phyloP scores from a whole-genome alignment of 2,329 filamentous ascomycete species.

The Venturia effusa region DNA sequence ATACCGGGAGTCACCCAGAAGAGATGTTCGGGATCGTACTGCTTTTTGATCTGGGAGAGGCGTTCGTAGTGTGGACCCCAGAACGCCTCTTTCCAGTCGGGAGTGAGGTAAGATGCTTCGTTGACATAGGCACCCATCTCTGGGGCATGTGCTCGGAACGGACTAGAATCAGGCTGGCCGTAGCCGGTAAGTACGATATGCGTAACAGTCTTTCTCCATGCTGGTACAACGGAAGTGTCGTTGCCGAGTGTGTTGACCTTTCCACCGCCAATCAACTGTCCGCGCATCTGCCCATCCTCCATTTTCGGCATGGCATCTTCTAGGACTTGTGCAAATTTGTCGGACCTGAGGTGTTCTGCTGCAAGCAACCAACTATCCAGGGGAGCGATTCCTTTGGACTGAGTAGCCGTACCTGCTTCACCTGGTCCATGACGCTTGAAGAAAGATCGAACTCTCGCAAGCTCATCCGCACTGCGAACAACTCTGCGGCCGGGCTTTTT shows the following conservation, averaged over 20 bases:
- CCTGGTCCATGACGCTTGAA: slow-evolving; percentile 6
- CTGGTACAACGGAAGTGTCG: slow-evolving; percentile 25
- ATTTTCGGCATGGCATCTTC: slow-evolving; percentile 10
- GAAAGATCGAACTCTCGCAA: not conserved
- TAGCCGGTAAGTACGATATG: slow-evolving; percentile 22
- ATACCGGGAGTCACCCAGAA: slow-evolving; percentile 12
- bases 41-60: slow-evolving; percentile 11
- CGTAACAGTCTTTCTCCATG: slow-evolving; percentile 32
- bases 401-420: not conserved
- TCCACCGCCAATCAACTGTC: slow-evolving; percentile 11
- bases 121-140: slow-evolving; percentile 4
- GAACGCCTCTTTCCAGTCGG: slow-evolving; percentile 10
- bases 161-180: not conserved
- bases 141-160: not conserved
- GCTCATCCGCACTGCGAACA: not conserved
- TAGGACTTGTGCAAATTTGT: slow-evolving; percentile 7
- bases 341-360: slow-evolving; percentile 3
- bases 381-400: not conserved
- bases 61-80: slow-evolving; percentile 12
- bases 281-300: not conserved
- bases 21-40: slow-evolving; percentile 11
- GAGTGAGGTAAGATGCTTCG: slow-evolving; percentile 4
- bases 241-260: slow-evolving; percentile 2
- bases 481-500: not conserved
- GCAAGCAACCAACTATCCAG: slow-evolving; percentile 8